These are phyloP conservation scores for Mesembryanthemum crystallinum DNA, from an alignment of 148 eudicot species.

Conservation along the genomic window DNA sequence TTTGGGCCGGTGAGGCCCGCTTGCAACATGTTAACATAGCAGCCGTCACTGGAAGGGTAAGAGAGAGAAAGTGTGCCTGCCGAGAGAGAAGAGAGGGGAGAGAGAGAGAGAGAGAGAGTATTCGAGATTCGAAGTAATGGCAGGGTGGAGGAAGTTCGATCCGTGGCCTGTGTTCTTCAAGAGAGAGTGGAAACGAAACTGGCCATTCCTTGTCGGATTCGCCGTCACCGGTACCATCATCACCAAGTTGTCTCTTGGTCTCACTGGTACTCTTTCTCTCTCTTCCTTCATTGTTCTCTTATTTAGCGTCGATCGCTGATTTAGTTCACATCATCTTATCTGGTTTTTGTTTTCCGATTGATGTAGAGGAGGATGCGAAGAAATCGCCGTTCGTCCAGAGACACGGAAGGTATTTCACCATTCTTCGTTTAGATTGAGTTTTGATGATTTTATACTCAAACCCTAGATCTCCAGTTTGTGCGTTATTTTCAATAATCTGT, in stretches of 20 bases:
- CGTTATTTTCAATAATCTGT: neutral
- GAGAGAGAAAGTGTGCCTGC: too few species aligned
- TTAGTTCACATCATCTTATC: neutral
- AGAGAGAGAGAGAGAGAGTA: constrained; percentile 3
- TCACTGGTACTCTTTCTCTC: constrained; percentile 19
- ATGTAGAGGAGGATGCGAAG: constrained; percentile 79
- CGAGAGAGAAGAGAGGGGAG: too few species aligned
- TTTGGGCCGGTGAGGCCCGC: too few species aligned
- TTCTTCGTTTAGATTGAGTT: neutral
- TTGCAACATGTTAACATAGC: too few species aligned
- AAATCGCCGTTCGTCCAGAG: constrained; percentile 75
- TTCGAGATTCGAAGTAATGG: constrained; percentile 10
- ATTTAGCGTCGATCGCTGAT: neutral
- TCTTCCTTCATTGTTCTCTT: neutral
- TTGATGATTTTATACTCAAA: neutral
- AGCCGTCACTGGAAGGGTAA: too few species aligned
- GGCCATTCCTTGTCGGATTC: constrained; percentile 60
- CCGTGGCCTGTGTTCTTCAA: constrained; percentile 73
- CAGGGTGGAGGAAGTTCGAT: constrained; percentile 56
- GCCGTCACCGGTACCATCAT: constrained; percentile 34
- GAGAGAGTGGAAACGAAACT: constrained; percentile 64
- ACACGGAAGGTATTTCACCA: constrained; percentile 50
- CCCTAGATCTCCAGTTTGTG: constrained; percentile 21
- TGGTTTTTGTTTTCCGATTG: neutral
- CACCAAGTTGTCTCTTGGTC: constrained; percentile 29